Percentiles rank a stretch among this genome's conserved stretches.
Evolutionary conservation across 2,329 filamentous ascomycete genomes (phyloP).

Genomic region (Fusarium nodosum): DNA sequence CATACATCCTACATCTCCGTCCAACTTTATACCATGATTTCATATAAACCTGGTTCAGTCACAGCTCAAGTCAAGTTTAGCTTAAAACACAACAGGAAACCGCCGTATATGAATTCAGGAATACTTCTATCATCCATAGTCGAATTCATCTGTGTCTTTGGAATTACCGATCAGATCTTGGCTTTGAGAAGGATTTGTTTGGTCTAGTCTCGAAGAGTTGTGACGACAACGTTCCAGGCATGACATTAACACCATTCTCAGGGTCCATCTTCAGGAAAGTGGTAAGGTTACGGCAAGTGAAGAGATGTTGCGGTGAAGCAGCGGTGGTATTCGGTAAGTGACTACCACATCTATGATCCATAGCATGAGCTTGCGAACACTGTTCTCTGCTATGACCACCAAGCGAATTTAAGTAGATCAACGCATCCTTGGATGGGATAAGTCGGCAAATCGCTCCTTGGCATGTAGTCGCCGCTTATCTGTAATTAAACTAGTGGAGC

Average conservation of each 20-base stretch:
- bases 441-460: slow-evolving; percentile 6
- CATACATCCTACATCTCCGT: too few species aligned
- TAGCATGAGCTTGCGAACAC: background rate
- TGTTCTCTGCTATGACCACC: background rate
- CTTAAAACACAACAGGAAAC: too few species aligned
- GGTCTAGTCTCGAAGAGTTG: too few species aligned
- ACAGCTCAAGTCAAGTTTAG: too few species aligned
- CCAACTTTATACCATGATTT: too few species aligned
- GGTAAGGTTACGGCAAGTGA: background rate
- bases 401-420: too few species aligned
- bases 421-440: background rate
- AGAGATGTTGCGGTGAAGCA: rapidly evolving
- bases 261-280: too few species aligned
- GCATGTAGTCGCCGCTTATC: slow-evolving; percentile 18
- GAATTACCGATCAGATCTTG: too few species aligned
- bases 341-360: background rate
- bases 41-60: too few species aligned
- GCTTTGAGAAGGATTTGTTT: too few species aligned
- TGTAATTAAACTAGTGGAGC: slow-evolving; percentile 12
- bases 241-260: background rate
- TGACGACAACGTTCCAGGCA: background rate
- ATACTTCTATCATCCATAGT: background rate
- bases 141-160: background rate
- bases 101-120: too few species aligned
- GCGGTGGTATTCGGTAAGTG: background rate